Evolutionary conservation across 2,329 filamentous ascomycete genomes (phyloP), one percentile per base, ranked within the genome.

Genomic region (Ceratocystis papillata): DNA sequence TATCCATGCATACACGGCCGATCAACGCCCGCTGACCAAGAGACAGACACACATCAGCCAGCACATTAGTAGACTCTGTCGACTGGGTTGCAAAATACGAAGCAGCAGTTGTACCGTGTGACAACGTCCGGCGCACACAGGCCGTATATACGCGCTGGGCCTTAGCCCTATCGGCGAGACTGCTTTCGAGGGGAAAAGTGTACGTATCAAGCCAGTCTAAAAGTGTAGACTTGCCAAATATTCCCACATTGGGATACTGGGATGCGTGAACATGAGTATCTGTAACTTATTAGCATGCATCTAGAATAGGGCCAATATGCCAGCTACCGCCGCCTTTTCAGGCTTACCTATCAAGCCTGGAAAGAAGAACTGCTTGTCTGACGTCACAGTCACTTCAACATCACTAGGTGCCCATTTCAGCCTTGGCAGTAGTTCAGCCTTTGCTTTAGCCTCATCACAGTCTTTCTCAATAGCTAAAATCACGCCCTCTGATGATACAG

Each of bases 181-280:
- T 91, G 0, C 87, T 80, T 76, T 99, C 94, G 69, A 96, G 83
- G 0, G 94, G 94, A 73, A 97, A 99, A 0, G 94, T 99, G 78
- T 99, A 97, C 17, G 81, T 94, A 71, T 92, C 83, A 4, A 99
- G 80, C 94, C 94, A 99, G 76, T 94, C 88, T 15, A 99, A 83
- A 41, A 99, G 85, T 0, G 93, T 96, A 0, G 89, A 87, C 70
- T 92, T 94, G 72, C 94, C 94, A 73, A 97, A 97, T 69, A 99
- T 87, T 67, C 94, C 94, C 1, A 85, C 84, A 73, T 99, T 99
- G 67, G 93, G 91, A 72, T 96, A 96, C 77, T 99, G 94, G 0
- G 92, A 84, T 7, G 94, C 94, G 74, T 99, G 94, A 67, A 96
- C 88, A 74, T 99, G 94, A 0, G 94, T 96, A 75, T 99, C 93